Conservation (phyloP, 2,329 filamentous ascomycete genomes). For the Aspergillus ibericus region DNA sequence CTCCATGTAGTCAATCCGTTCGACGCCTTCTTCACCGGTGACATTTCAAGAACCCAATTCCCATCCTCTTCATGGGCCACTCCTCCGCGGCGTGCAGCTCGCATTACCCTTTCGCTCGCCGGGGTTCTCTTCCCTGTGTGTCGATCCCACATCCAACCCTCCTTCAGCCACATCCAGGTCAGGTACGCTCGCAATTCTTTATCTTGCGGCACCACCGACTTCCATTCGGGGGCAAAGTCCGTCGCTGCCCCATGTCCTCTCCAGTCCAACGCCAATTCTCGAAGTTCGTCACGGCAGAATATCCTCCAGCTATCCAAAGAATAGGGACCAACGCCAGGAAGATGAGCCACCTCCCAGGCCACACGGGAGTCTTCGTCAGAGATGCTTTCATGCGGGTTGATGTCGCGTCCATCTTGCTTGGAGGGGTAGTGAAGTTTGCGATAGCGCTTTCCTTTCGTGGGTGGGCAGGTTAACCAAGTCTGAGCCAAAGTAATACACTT, state of each 20-base stretch:
- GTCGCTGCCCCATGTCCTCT: constrained; percentile 54
- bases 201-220: constrained; percentile 75
- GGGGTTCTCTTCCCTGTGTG: constrained; percentile 58
- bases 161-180: constrained; percentile 87
- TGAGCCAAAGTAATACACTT: constrained; percentile 70
- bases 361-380: constrained; percentile 52
- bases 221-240: constrained; percentile 83
- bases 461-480: constrained; percentile 66
- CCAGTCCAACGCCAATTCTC: constrained; percentile 66
- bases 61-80: constrained; percentile 44
- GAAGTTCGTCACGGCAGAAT: constrained; percentile 79
- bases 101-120: constrained; percentile 41
- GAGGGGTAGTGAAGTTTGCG: constrained; percentile 57
- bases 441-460: constrained; percentile 58
- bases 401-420: constrained; percentile 50
- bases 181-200: constrained; percentile 88
- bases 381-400: constrained; percentile 50
- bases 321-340: constrained; percentile 76
- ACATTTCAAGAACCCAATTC: constrained; percentile 40
- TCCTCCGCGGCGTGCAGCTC: constrained; percentile 41
- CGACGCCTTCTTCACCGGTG: constrained; percentile 30
- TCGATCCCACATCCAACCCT: constrained; percentile 80
- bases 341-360: constrained; percentile 80
- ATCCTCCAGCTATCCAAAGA: constrained; percentile 90
- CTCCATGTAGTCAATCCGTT: constrained; percentile 25